phyloP scores from a whole-genome alignment of 2,329 filamentous ascomycete genomes.

The Neospermospora avenae region DNA sequence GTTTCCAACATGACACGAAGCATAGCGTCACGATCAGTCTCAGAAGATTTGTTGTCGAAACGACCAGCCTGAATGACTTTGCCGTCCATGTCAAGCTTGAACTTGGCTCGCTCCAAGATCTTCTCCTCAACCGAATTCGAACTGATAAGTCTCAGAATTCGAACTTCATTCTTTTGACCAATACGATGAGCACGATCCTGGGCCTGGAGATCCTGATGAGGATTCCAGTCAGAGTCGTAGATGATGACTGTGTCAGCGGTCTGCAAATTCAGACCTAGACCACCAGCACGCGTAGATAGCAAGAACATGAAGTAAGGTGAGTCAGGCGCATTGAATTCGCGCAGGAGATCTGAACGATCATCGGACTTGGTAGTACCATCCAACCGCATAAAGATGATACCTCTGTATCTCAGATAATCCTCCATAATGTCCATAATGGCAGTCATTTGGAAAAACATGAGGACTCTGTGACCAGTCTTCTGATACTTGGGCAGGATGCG shows the following conservation, averaged over 20 bases:
- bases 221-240: slow-evolving; percentile 99
- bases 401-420: slow-evolving; percentile 84
- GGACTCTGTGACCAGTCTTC: slow-evolving; percentile 83
- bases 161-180: slow-evolving; percentile 98
- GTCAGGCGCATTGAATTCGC: slow-evolving; percentile 81
- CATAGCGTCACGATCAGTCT: slow-evolving; percentile 97
- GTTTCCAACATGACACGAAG: slow-evolving; percentile 88
- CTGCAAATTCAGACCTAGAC: slow-evolving; percentile 93
- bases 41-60: slow-evolving; percentile 98
- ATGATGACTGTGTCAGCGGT: slow-evolving; percentile 99
- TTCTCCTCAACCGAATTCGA: slow-evolving; percentile 98
- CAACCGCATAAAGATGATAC: slow-evolving; percentile 82
- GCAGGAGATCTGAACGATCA: slow-evolving; percentile 87
- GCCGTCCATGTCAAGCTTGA: slow-evolving; percentile 98
- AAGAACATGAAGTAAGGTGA: slow-evolving; percentile 98
- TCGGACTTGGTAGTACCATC: slow-evolving; percentile 98
- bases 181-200: slow-evolving; percentile 99
- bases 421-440: slow-evolving; percentile 99
- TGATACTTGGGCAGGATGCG: slow-evolving; percentile 91
- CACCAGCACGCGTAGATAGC: slow-evolving; percentile 97
- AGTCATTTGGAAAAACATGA: slow-evolving; percentile 99
- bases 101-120: slow-evolving; percentile 93
- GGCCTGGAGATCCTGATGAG: slow-evolving; percentile 97
- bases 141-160: slow-evolving; percentile 91
- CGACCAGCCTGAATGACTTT: slow-evolving; percentile 99